Evolutionary conservation across 164 flowering plant genomes (phyloP).

Genomic region (Amborella trichopoda): DNA sequence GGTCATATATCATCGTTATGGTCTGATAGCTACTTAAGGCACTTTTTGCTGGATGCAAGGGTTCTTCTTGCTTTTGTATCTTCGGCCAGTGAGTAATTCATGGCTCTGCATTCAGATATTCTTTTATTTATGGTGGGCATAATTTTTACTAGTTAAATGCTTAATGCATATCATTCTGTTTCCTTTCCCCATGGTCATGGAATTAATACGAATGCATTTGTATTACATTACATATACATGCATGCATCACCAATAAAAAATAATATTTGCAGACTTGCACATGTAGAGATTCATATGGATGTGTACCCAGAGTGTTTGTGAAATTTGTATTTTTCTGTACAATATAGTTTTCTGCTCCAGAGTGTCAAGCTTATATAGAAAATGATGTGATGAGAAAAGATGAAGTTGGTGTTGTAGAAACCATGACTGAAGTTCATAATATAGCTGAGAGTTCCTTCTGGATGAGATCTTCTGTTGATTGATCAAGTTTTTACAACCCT

Average conservation of each 20-base stretch:
- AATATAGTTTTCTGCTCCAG: too few relatives aligned
- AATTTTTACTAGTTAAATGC: neutral
- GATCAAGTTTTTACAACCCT: neutral
- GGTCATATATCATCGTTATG: constrained; percentile 33
- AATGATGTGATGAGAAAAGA: too few relatives aligned
- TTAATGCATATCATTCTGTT: neutral
- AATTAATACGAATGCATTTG: neutral
- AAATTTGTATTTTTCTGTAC: too few relatives aligned
- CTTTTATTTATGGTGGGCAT: neutral
- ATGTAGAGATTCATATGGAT: too few relatives aligned
- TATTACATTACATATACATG: neutral
- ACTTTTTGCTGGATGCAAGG: constrained; percentile 64
- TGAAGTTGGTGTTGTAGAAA: neutral
- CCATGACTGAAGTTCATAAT: neutral
- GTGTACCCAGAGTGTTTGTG: too few relatives aligned
- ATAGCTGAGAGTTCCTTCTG: too few relatives aligned
- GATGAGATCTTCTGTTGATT: neutral
- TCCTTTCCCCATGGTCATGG: neutral
- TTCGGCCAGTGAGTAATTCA: constrained; percentile 46
- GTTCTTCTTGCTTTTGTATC: constrained; percentile 60
- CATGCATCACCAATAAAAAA: neutral
- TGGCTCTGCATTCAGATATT: neutral
- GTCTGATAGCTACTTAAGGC: constrained; percentile 39
- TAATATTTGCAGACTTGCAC: neutral
- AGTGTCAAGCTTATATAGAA: too few relatives aligned